Base-by-base conservation (phyloP, 2,329 filamentous ascomycete genomes). In the Microsporum canis region DNA sequence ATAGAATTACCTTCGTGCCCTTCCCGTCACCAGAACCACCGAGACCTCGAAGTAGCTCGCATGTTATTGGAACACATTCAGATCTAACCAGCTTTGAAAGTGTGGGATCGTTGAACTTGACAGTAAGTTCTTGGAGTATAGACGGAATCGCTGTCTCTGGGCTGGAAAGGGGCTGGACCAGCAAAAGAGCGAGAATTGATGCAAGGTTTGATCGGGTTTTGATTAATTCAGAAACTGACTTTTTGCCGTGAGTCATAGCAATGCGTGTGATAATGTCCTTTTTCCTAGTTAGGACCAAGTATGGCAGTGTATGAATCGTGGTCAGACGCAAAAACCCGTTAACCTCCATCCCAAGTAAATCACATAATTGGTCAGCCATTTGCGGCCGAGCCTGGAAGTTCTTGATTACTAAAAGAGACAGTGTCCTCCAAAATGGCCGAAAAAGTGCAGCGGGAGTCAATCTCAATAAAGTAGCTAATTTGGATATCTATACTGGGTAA, bases 351-450 rank as follows among this genome's bases (percentile, higher is more conserved):
- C 86, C 85, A 41, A 96, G 79, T 34, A 97, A 75, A 65, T 95
- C 90, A 29, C 91, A 89, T 57, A 97, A 80, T 51, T 88, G 81
- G 60, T 88, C 85, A 55, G 86, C 87, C 69, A 91, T 88, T 67
- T 94, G 89, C n/a, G 94, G 92, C 55, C 87, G 84, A 56, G 83
- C 80, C 27, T 87, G 80, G 63, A 97, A 81, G 67, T 96, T 89
- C 71, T 91, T 92, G 33, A 94, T 87, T 1, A 89, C 86, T 57
- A 86, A 82, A 62, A 92, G 87, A 0, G 90, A 91, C 51, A 99
- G 79, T 34, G 83, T 92, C 65, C 85, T 84, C 91, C 92, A 97
- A 72, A 91, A 97, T 0, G 92, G 91, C 60, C 86, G 84, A 61
- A 97, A 86, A 0, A 99, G 77, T 14, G 85, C 83, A 33, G 82